phyloP scores from a whole-genome alignment of 2,329 filamentous ascomycete genomes.

The Cercospora citrullina region DNA sequence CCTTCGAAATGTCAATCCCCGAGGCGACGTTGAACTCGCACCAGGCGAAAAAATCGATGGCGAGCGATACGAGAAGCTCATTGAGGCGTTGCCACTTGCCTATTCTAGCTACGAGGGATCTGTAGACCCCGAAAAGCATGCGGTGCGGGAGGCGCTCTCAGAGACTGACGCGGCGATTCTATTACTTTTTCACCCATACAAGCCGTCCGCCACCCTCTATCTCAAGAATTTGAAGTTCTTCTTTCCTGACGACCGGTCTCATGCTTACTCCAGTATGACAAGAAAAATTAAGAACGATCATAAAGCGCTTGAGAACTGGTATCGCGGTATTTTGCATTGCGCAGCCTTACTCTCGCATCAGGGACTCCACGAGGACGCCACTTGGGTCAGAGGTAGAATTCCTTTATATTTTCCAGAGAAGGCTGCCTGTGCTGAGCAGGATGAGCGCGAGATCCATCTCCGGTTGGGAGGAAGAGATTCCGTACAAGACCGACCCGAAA shows the following conservation, averaged over 20 bases:
- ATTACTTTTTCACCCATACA: not conserved
- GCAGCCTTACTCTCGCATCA: not conserved
- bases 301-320: not conserved
- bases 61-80: constrained; percentile 18
- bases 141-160: too few relatives aligned
- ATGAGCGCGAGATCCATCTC: not conserved
- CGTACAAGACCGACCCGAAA: not conserved
- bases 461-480: not conserved
- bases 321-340: not conserved
- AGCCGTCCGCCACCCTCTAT: not conserved
- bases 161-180: not conserved
- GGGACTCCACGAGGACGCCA: not conserved
- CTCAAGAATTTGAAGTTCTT: not conserved
- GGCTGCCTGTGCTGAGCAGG: not conserved
- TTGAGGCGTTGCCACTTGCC: not conserved
- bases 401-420: constrained; percentile 1
- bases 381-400: constrained; percentile 3
- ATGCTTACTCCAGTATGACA: not conserved
- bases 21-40: not conserved
- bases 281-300: not conserved
- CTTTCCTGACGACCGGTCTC: not conserved
- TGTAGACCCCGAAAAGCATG: not conserved
- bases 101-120: not conserved
- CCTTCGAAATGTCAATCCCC: not conserved
- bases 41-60: constrained; percentile 12